phyloP scores from a whole-genome alignment of 2,329 filamentous ascomycete species.

The Eurotiales sp. region DNA sequence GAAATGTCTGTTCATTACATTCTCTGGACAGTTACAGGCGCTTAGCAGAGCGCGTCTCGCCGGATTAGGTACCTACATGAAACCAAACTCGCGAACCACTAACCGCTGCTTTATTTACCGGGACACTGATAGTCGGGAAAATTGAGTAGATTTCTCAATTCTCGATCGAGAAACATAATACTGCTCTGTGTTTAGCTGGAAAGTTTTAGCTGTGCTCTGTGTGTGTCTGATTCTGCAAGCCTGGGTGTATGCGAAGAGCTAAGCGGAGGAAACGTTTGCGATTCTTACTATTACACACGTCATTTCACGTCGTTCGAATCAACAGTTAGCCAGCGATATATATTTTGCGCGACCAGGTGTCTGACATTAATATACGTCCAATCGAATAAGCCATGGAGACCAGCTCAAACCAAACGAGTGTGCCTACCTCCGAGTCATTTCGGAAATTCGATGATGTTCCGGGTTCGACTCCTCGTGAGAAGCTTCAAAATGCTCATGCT shows the following conservation, averaged over 20 bases:
- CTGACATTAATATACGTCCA: neutral
- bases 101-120: too few relatives aligned
- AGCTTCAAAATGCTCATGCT: constrained; percentile 28
- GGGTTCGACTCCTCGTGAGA: constrained; percentile 29
- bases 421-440: constrained; percentile 21
- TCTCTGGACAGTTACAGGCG: neutral
- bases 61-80: constrained; percentile 3
- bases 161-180: neutral
- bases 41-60: constrained; percentile 6
- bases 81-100: too few relatives aligned
- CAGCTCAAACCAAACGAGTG: constrained; percentile 15
- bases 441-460: constrained; percentile 26
- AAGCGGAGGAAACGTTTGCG: neutral
- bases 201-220: neutral
- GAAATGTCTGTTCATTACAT: constrained; percentile 7
- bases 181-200: neutral
- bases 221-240: neutral
- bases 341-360: neutral
- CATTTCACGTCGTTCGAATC: neutral
- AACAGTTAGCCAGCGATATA: neutral
- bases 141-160: too few relatives aligned
- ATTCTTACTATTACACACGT: neutral
- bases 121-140: too few relatives aligned
- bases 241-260: neutral
- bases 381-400: constrained; percentile 20